Evolutionary conservation across 192 early-diverging fungal genomes (phyloP).

Genomic region (Thamnidium elegans): DNA sequence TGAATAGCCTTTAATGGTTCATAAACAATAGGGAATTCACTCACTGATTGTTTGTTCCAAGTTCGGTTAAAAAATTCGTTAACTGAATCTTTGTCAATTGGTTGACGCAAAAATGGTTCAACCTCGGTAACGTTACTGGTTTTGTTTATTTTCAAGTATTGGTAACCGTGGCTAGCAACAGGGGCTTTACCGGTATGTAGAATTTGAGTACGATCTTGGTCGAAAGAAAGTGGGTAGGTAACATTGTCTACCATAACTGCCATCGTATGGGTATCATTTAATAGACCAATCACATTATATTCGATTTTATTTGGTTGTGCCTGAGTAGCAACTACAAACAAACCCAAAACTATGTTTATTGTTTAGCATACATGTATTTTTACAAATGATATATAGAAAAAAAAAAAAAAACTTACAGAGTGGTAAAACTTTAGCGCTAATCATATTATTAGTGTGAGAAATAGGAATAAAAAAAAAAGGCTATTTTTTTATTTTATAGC

Average conservation of each 20-base stretch:
- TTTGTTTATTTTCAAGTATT: not conserved
- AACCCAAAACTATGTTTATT: too few relatives aligned
- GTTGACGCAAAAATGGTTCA: constrained; percentile 17
- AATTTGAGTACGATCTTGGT: not conserved
- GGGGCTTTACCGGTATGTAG: constrained; percentile 20
- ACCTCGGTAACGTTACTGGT: not conserved
- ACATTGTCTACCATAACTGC: constrained; percentile 16
- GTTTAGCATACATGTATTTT: too few relatives aligned
- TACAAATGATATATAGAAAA: not conserved
- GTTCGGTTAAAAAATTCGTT: constrained; percentile 25
- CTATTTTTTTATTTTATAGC: too few relatives aligned
- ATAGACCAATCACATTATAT: constrained; percentile 6
- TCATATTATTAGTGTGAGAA: too few relatives aligned
- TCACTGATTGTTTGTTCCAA: constrained; percentile 12
- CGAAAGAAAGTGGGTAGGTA: constrained; percentile 9
- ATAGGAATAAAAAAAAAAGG: too few relatives aligned
- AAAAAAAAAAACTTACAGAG: not conserved
- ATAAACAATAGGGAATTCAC: not conserved
- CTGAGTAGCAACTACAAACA: too few relatives aligned
- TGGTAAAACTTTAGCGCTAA: too few relatives aligned
- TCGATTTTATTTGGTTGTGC: not conserved
- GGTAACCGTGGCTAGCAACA: constrained; percentile 9
- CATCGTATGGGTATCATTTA: constrained; percentile 7
- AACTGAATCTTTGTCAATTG: not conserved
- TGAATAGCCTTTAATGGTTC: constrained; percentile 5